Evolutionary conservation across 306 rosid genomes (phyloP).

Genomic region (Lithocarpus polystachyus): DNA sequence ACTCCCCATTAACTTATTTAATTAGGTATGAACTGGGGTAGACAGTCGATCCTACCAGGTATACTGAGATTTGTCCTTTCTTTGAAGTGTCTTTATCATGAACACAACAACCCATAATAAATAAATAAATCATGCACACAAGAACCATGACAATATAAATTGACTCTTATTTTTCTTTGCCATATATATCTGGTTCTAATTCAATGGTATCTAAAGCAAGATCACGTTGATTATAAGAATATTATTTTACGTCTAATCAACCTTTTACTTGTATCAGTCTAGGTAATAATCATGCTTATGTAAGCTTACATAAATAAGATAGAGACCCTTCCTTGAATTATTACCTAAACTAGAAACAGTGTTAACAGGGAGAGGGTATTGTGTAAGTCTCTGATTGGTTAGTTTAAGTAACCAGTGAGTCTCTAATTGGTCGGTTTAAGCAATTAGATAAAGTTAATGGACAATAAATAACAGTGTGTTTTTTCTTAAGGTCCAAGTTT

Average conservation of each 20-base stretch:
- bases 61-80: background rate
- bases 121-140: background rate
- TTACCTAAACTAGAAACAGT: slow-evolving; percentile 6
- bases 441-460: background rate
- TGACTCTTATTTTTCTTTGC: background rate
- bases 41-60: background rate
- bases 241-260: slow-evolving; percentile 13
- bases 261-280: background rate
- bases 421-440: slow-evolving; percentile 33
- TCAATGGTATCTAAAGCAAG: slow-evolving; percentile 14
- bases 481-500: slow-evolving; percentile 59
- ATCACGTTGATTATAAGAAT: slow-evolving; percentile 5
- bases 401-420: slow-evolving; percentile 27
- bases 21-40: slow-evolving; percentile 3
- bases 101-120: background rate
- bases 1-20: slow-evolving; percentile 21
- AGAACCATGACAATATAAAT: background rate
- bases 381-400: slow-evolving; percentile 18
- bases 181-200: background rate
- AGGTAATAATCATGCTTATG: slow-evolving; percentile 21
- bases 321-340: slow-evolving; percentile 1
- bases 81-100: slow-evolving; percentile 1
- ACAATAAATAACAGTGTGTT: slow-evolving; percentile 1
- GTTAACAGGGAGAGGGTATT: no score
- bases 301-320: slow-evolving; percentile 7